These are phyloP conservation scores for Takakia lepidozioides DNA, from an alignment of 225 moss, liverwort and hornwort species.

Conservation along the genomic window DNA sequence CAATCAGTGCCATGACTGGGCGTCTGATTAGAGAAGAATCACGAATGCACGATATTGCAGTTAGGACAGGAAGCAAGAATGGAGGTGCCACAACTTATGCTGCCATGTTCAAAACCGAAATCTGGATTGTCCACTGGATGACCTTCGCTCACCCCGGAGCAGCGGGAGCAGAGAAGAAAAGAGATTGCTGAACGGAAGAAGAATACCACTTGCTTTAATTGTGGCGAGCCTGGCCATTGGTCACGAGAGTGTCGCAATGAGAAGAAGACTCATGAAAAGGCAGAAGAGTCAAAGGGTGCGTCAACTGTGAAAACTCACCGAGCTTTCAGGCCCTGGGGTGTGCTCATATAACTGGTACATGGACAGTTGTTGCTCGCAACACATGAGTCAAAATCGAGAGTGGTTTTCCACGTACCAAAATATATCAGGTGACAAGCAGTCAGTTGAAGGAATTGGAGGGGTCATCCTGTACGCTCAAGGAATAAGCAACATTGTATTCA, in stretches of 20 bases:
- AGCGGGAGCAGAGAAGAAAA: not conserved
- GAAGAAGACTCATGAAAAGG: not conserved
- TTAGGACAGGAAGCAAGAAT: not conserved
- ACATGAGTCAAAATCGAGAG: slow-evolving; percentile 1
- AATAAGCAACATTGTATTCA: slow-evolving; percentile 4
- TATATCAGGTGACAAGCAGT: not conserved
- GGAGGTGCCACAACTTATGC: not conserved
- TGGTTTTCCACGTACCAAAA: slow-evolving; percentile 4
- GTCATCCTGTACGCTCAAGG: slow-evolving; percentile 5
- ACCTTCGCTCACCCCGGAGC: not conserved
- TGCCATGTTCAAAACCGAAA: not conserved
- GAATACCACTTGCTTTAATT: slow-evolving; percentile 1
- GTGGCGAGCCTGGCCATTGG: not conserved
- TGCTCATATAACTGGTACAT: not conserved
- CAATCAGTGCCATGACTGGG: not conserved
- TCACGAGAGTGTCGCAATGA: not conserved
- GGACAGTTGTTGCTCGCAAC: slow-evolving; percentile 5
- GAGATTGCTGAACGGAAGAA: slow-evolving; percentile 2
- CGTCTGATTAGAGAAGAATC: not conserved
- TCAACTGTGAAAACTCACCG: not conserved
- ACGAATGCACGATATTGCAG: not conserved
- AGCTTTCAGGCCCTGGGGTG: not conserved
- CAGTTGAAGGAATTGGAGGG: slow-evolving; percentile 3
- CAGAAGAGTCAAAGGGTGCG: not conserved
- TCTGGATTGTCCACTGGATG: not conserved